Evolutionary conservation across 2,329 filamentous ascomycete genomes (phyloP).

Genomic region (Talaromyces atroroseus): DNA sequence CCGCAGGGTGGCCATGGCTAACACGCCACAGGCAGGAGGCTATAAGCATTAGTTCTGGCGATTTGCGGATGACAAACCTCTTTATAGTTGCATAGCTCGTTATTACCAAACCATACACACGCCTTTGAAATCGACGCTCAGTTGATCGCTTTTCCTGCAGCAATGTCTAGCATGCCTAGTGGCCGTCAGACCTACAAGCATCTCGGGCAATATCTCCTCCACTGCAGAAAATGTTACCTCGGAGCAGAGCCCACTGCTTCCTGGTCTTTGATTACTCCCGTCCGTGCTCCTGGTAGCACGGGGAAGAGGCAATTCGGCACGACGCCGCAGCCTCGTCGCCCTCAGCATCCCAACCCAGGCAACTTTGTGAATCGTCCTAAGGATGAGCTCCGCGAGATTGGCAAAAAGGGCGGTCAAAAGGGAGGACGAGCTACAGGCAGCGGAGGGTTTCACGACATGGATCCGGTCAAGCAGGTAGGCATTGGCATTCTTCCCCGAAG

Average conservation of each 20-base stretch:
- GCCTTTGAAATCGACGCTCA: neutral
- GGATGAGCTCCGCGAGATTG: slow-evolving; percentile 22
- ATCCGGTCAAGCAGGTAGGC: slow-evolving; percentile 26
- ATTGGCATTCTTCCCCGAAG: neutral
- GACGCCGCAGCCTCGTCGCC: neutral
- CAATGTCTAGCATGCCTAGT: slow-evolving; percentile 8
- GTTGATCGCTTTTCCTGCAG: neutral
- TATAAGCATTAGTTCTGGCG: neutral
- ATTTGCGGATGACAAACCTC: neutral
- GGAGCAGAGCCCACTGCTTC: neutral
- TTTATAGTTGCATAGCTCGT: neutral
- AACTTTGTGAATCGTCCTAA: slow-evolving; percentile 31
- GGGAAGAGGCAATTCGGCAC: neutral
- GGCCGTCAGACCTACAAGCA: slow-evolving; percentile 2
- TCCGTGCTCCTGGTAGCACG: neutral
- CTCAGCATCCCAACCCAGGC: slow-evolving; percentile 25
- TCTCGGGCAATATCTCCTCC: neutral
- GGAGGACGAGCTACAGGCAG: slow-evolving; percentile 23
- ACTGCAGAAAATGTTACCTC: neutral
- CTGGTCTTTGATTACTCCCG: neutral
- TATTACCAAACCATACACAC: neutral
- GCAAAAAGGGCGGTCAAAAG: slow-evolving; percentile 23
- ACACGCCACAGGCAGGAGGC: neutral
- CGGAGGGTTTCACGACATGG: slow-evolving; percentile 25
- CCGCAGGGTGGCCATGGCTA: slow-evolving; percentile 3